Percentiles rank a stretch among this genome's conserved stretches.
Conservation (phyloP, 2,329 filamentous ascomycete genomes). For the Paradendryphiella salina region DNA sequence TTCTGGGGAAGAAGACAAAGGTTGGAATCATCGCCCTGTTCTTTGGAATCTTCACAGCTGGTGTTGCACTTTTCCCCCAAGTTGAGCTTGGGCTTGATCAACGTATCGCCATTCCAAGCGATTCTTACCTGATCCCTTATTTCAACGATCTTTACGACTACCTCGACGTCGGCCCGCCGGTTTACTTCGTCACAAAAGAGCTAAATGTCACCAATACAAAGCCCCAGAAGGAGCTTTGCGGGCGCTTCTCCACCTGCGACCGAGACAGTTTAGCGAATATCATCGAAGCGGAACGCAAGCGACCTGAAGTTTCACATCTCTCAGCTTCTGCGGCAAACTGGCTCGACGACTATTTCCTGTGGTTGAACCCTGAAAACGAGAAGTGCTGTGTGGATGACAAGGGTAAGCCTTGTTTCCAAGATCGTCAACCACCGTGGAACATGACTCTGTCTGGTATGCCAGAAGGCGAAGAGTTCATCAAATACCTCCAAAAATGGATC, state of each 20-base stretch:
- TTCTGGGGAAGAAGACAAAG: conserved; percentile 82
- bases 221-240: conserved; percentile 85
- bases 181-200: conserved; percentile 89
- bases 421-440: conserved; percentile 82
- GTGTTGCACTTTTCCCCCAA: conserved; percentile 79
- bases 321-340: conserved; percentile 87
- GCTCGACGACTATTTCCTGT: conserved; percentile 95
- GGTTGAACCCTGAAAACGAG: conserved; percentile 80
- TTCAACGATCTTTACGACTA: conserved; percentile 96
- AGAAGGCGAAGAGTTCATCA: conserved; percentile 84
- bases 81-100: conserved; percentile 90
- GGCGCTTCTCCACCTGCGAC: conserved; percentile 86
- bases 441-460: conserved; percentile 90
- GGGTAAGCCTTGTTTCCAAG: conserved; percentile 74
- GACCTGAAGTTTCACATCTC: conserved; percentile 84
- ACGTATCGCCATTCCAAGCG: conserved; percentile 88
- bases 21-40: conserved; percentile 76
- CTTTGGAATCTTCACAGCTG: conserved; percentile 82
- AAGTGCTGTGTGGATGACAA: conserved; percentile 68
- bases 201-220: conserved; percentile 75
- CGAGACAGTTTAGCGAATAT: conserved; percentile 83
- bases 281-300: conserved; percentile 90
- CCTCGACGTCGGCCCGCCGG: conserved; percentile 85
- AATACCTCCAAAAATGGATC: conserved; percentile 84
- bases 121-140: conserved; percentile 92